Percentiles rank a stretch among this genome's conserved stretches.
These are phyloP conservation scores for Whalleya microplaca DNA, from an alignment of 2,329 filamentous ascomycete genomes.

Conservation along the genomic window DNA sequence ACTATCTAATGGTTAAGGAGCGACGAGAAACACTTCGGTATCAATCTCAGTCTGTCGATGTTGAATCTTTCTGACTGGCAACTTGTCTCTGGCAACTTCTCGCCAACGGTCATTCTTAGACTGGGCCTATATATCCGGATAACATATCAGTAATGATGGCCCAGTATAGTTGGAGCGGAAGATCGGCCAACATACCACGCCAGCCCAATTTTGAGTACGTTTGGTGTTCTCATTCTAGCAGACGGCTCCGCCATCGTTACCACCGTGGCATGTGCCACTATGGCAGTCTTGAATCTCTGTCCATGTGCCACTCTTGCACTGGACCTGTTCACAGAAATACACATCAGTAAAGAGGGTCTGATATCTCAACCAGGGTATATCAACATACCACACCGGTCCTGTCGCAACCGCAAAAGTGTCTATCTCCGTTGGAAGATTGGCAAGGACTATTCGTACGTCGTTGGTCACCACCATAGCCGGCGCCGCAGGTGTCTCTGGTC, in stretches of 20 bases:
- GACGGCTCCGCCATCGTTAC: slow-evolving; percentile 12
- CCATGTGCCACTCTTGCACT: slow-evolving; percentile 16
- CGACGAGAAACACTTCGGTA: background rate
- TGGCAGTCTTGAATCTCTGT: slow-evolving; percentile 20
- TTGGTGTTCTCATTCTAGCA: slow-evolving; percentile 3
- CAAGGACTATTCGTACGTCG: slow-evolving; percentile 24
- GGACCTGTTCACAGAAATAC: slow-evolving; percentile 10
- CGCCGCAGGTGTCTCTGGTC: slow-evolving; percentile 19
- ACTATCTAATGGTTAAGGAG: background rate
- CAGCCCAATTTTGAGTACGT: background rate
- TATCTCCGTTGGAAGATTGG: slow-evolving; percentile 19
- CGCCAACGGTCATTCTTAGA: background rate
- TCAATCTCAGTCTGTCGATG: background rate
- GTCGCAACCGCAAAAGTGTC: slow-evolving; percentile 24
- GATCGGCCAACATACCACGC: background rate
- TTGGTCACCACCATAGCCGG: slow-evolving; percentile 22
- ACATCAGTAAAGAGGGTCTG: background rate
- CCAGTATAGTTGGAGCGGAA: background rate
- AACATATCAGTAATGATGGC: background rate
- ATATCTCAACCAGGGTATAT: background rate
- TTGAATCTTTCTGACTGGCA: background rate
- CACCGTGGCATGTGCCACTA: slow-evolving; percentile 11
- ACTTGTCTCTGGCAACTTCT: background rate
- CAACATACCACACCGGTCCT: slow-evolving; percentile 21
- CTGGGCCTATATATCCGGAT: background rate